Evolutionary conservation across 352 stramenopile species (phyloP).

Genomic region (Pythium utonaiense): DNA sequence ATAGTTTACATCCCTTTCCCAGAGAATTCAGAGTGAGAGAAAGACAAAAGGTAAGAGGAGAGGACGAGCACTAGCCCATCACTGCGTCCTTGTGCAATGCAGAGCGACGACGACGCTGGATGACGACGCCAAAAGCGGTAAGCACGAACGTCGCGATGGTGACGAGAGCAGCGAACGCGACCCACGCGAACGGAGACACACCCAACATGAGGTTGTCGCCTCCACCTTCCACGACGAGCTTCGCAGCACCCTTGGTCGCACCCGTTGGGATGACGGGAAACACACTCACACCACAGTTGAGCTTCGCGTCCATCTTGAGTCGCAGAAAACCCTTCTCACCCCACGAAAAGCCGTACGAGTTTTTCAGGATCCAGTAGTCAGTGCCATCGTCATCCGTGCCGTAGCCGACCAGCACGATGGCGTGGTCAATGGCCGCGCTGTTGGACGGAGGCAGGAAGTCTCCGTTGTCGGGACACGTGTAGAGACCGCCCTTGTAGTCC

Average conservation of each 20-base stretch:
- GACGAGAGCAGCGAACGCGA: slow-evolving; percentile 18
- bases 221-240: slow-evolving; percentile 48
- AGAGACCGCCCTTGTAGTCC: slow-evolving; percentile 76
- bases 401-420: slow-evolving; percentile 74
- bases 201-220: slow-evolving; percentile 37
- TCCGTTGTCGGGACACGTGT: slow-evolving; percentile 66
- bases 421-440: slow-evolving; percentile 65
- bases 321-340: slow-evolving; percentile 65
- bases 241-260: slow-evolving; percentile 38
- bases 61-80: neutral
- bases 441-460: slow-evolving; percentile 39
- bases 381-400: slow-evolving; percentile 33
- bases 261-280: slow-evolving; percentile 67
- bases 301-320: slow-evolving; percentile 60
- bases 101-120: slow-evolving; percentile 21
- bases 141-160: slow-evolving; percentile 27
- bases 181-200: slow-evolving; percentile 31
- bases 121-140: slow-evolving; percentile 29
- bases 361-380: slow-evolving; percentile 82
- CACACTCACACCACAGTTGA: slow-evolving; percentile 77
- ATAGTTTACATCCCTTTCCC: neutral
- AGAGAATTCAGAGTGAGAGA: neutral
- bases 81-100: slow-evolving; percentile 13
- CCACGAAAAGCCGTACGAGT: slow-evolving; percentile 75
- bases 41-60: neutral